Base-by-base conservation (phyloP, 768 basidiomycete genomes). In the Phallus indusiatus region DNA sequence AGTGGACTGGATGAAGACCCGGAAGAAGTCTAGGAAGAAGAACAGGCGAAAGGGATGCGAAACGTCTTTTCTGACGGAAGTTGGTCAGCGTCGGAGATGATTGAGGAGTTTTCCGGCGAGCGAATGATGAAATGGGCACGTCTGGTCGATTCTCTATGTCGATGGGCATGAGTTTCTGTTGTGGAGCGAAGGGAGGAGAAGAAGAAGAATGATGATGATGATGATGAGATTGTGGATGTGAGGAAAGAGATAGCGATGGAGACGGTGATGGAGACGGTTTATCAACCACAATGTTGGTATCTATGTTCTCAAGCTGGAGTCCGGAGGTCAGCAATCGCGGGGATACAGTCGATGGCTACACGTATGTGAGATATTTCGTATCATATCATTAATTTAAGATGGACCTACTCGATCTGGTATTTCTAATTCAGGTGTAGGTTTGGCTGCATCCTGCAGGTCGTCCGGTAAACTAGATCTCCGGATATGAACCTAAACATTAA, bases 81-180 rank as follows among this genome's bases (percentile, higher is more conserved):
- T 80, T 79, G 12, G 85, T 80, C 1, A 83, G 81, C 16, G 81
- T 83, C 0, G 88, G 87, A 11, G 88, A 88, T 42, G 80, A 77
- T 60, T 83, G 82, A 28, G 88, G 88, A 1, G 87, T 88, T 72
- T 83, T 87, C 62, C 88, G 83, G 62, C 89, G 86, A 47, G 87
- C 84, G 60, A 86, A 90, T 42, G 81, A 78, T 24, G 89, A 91
- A 56, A 91, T 90, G 56, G 89, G 89, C 34, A 59, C 54, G 36
- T 59, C 57, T 6, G 57, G 36, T 11, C 36, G n/a, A 8, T 48
- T 36, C 18, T 59, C 57, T 35, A 52, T 59, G 49, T 59, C 28
- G 5, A 53, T 35, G 50, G 11, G 21, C 12, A 51, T 14, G 10
- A 35, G 14, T 47, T 59, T 59, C 28, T 28, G 28, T 7, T 2